phyloP scores from a whole-genome alignment of 371 early-diverging fungal species.

The Syncephalastrum racemosum region DNA sequence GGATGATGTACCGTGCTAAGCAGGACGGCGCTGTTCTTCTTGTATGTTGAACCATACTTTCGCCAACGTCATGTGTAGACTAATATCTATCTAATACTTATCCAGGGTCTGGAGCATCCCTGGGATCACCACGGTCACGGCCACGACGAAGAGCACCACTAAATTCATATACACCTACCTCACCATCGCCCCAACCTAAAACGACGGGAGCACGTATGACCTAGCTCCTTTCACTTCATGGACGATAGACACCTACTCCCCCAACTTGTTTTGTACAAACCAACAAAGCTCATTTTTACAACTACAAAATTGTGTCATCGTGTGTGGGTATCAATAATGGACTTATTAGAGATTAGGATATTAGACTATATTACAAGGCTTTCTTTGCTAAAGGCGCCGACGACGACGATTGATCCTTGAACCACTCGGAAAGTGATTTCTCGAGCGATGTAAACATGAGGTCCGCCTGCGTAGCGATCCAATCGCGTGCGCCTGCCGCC shows the following conservation, averaged over 20 bases:
- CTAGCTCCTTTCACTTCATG: too few species aligned
- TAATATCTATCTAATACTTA: not conserved
- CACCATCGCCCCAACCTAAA: too few species aligned
- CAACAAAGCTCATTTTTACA: too few species aligned
- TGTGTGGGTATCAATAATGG: too few species aligned
- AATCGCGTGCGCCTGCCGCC: not conserved
- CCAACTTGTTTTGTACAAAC: too few species aligned
- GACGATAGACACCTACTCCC: too few species aligned
- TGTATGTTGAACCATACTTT: slow-evolving; percentile 46
- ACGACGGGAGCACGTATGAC: too few species aligned
- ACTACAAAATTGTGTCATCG: too few species aligned
- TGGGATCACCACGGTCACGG: slow-evolving; percentile 67
- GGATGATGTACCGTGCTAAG: slow-evolving; percentile 86
- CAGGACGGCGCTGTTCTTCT: slow-evolving; percentile 76
- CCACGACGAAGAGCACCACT: slow-evolving; percentile 53
- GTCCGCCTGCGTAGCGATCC: slow-evolving; percentile 5
- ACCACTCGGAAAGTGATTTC: slow-evolving; percentile 12
- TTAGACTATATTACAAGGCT: too few species aligned
- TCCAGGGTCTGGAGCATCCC: slow-evolving; percentile 68
- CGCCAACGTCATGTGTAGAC: not conserved
- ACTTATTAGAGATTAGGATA: too few species aligned
- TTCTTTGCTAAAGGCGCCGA: too few species aligned
- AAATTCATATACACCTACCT: slow-evolving; percentile 15
- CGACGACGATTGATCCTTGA: slow-evolving; percentile 11
- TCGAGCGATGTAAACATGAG: slow-evolving; percentile 12